Conservation (phyloP, 352 stramenopile species). For the Phytophthora parvispora region DNA sequence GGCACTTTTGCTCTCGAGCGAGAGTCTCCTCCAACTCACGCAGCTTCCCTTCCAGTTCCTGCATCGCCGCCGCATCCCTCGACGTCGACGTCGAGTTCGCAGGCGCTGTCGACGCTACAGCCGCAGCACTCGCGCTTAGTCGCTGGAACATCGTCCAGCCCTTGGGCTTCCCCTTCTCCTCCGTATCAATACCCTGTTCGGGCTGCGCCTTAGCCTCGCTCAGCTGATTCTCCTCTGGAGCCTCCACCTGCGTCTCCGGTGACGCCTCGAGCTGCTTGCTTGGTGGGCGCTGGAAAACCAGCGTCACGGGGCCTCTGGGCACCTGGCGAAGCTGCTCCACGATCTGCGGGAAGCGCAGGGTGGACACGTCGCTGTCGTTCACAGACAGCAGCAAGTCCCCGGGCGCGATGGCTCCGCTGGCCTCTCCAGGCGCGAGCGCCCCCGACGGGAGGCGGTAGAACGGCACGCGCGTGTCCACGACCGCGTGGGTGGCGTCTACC, state of each 20-base stretch:
- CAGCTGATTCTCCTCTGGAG: constrained; percentile 11
- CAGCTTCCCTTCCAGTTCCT: constrained; percentile 41
- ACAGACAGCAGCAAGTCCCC: constrained; percentile 64
- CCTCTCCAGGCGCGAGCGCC: constrained; percentile 62
- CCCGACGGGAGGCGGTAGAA: constrained; percentile 78
- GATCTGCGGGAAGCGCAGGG: constrained; percentile 50
- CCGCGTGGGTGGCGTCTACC: constrained; percentile 31
- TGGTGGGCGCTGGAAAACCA: constrained; percentile 52
- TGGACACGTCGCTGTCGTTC: constrained; percentile 45
- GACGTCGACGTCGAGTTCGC: neutral
- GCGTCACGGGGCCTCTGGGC: constrained; percentile 37
- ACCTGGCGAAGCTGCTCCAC: constrained; percentile 75
- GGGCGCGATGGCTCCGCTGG: constrained; percentile 53
- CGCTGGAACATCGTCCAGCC: constrained; percentile 56
- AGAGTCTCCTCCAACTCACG: constrained; percentile 48
- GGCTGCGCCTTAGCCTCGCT: constrained; percentile 10
- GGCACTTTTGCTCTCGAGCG: constrained; percentile 76
- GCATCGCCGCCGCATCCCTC: constrained; percentile 16
- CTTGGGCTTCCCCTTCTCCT: constrained; percentile 25
- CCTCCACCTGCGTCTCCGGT: constrained; percentile 18
- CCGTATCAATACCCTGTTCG: constrained; percentile 4
- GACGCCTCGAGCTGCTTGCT: constrained; percentile 3
- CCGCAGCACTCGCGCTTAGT: constrained; percentile 36
- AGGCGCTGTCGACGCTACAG: constrained; percentile 11
- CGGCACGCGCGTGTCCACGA: constrained; percentile 66